Base-by-base conservation (phyloP, 108 stramenopile species). In the Mayamaea pseudoterrestris region DNA sequence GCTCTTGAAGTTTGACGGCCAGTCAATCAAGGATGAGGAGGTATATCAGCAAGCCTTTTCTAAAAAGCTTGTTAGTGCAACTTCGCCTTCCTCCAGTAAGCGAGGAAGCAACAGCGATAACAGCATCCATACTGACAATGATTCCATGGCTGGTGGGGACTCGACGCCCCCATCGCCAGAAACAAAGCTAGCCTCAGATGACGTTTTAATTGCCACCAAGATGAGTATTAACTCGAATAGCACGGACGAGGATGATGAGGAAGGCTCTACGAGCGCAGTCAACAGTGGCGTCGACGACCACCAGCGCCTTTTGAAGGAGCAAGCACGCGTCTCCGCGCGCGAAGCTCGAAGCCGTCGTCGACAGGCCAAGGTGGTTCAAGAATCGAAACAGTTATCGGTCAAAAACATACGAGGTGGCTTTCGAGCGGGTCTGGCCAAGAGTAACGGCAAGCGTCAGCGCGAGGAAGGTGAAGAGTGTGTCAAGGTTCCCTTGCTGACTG, bases 401-500 rank as follows among this genome's bases (percentile, higher is more conserved):
- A 6, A 7, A 34, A 8, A 8, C 32, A n/a, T n/a, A n/a, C n/a
- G n/a, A n/a, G n/a, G n/a, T n/a, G n/a, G n/a, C n/a, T n/a, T n/a
- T n/a, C n/a, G n/a, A n/a, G n/a, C n/a, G n/a, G n/a, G n/a, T n/a
- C n/a, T n/a, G n/a, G n/a, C n/a, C n/a, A n/a, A n/a, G n/a, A n/a
- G n/a, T n/a, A 34, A 34, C 32, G 12, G 12, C 32, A 34, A 34
- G 12, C 32, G 32, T 34, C 32, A 39, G 8, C 37, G 18, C 37
- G 20, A 20, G 18, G 37, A 20, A 5, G 37, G 20, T 20, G 37
- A 39, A 39, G 20, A 39, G 37, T 39, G 37, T 20, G 3, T 39
- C 16, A 14, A 71, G 28, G 63, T 80, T 17, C 63, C 69, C 39
- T 59, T 76, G 61, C 52, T 69, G 13, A 80, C 78, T 27, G 78